Evolutionary conservation across 441 rosid genomes (phyloP), one percentile per base, ranked within the genome.

Genomic region (California macrophylla): DNA sequence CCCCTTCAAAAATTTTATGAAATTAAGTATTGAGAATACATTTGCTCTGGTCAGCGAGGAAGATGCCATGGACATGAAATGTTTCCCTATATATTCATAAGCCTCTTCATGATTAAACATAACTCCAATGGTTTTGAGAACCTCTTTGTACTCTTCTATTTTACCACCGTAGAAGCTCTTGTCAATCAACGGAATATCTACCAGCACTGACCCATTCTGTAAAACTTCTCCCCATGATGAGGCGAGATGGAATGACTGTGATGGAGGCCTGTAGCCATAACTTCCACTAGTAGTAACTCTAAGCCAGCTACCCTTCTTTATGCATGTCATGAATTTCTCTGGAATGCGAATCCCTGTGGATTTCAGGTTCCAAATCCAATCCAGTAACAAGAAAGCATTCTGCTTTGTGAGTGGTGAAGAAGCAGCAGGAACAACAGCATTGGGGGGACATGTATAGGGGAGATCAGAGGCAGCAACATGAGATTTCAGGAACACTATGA

Each of bases 101-200:
- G 92, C 93, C 42, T 90, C 82, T 30, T 73, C 74, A 10, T 74
- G 81, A 18, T 87, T 79, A 66, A 75, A 83, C 86, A 85, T 84
- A 6, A 87, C 91, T 23, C 94, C 96, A 28, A 85, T 64, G 30
- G 50, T 32, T 79, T 76, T 82, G 15, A 90, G 77, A 68, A 79
- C 91, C 28, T 78, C 85, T 72, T 4, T 64, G 72, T 84, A 85
- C 0, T 7, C 0, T 8, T 25, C 67, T 36, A 90, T 85, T 28
- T 54, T 13, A 0, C 71, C 76, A 25, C 94, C 89, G 61, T 90
- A 90, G 66, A 74, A 88, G 4, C 36, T 69, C 32, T 62, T 69
- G 71, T 88, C 92, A n/a, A 90, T 71, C 9, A 90, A 66, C 0
- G 96, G 96, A 69, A 90, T 79, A 74, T 87, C 89, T n/a, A 85